A percentile compares a stretch with the other conserved stretches of the same genome.
Conservation (phyloP, 2,329 filamentous ascomycete species). For the Diplodia corticola region DNA sequence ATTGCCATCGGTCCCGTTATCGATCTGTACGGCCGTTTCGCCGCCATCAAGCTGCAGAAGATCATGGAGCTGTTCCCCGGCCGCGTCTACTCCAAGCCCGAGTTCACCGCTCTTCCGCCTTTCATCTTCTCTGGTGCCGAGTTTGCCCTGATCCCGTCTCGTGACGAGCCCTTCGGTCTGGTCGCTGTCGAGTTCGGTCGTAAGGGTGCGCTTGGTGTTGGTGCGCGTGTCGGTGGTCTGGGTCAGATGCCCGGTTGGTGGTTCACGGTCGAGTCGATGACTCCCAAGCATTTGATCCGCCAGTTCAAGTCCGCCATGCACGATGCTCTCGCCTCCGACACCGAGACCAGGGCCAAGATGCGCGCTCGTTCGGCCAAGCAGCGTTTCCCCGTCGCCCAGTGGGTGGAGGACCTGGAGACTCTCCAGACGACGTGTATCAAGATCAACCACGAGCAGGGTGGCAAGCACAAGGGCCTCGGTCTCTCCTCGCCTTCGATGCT, state of each 20-base stretch:
- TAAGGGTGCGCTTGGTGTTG: constrained; percentile 67
- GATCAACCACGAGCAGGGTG: constrained; percentile 24
- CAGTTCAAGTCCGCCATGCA: constrained; percentile 66
- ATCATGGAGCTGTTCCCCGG: constrained; percentile 67
- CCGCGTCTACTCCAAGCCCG: constrained; percentile 66
- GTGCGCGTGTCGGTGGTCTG: constrained; percentile 65
- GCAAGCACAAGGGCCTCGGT: constrained; percentile 27
- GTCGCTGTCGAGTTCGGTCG: constrained; percentile 69
- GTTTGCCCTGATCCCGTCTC: constrained; percentile 67
- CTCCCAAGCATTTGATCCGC: constrained; percentile 62
- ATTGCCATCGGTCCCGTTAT: constrained; percentile 66
- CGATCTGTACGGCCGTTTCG: constrained; percentile 68
- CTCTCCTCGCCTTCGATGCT: constrained; percentile 14
- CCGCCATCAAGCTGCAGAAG: constrained; percentile 62
- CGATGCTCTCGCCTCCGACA: constrained; percentile 60
- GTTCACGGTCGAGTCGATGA: constrained; percentile 67
- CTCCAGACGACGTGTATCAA: constrained; percentile 61
- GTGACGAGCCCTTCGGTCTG: constrained; percentile 68
- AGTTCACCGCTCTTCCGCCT: constrained; percentile 66
- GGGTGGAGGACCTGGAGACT: constrained; percentile 64
- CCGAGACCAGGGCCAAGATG: constrained; percentile 60
- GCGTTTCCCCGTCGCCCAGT: constrained; percentile 66
- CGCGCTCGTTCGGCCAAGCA: constrained; percentile 65
- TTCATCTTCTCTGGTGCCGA: constrained; percentile 69
- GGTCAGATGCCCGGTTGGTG: constrained; percentile 72